Evolutionary conservation across 2,329 filamentous ascomycete species (phyloP), one percentile per base, ranked within the genome.

Genomic region (Epichloe elymi): DNA sequence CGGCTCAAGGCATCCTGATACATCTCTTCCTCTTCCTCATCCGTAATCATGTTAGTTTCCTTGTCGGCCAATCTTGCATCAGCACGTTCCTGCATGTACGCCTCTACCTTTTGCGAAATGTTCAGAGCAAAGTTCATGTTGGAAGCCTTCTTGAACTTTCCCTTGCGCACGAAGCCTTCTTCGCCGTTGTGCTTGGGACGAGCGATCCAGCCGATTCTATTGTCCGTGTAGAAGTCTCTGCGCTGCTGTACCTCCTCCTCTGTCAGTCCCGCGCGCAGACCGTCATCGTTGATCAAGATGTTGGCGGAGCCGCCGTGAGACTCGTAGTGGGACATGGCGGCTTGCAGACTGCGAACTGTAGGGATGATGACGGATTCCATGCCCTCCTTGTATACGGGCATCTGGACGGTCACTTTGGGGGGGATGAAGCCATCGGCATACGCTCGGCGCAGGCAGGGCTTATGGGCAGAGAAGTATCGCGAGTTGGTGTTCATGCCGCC

Each of bases 91-190:
- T 67, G 65, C 38, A 87, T 67, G 53, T 76, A 76, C 11, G 77
- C 75, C 62, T 86, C 83, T 3, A 85, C 75, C 52, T 76, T 73
- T 59, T 78, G 75, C 37, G 76, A 80, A 48, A 84, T 67, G 57
- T 75, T 75, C 52, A 86, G 69, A 3, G 75, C 82, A 59, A 81
- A 86, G 63, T 86, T 87, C 83, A 87, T 86, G 68, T 87, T 87
- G 30, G 81, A 85, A 1, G 82, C 81, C 66, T 85, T 85, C 69
- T 85, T 85, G 70, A 85, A 85, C 61, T 84, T 84, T 50, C 82
- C 82, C 39, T 70, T 70, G 39, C 79, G 71, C 17, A 74, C 54
- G 58, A 78, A 81, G 23, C 70, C 67, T 50, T 70, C 70, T 30
- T 72, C 67, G 11, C 69, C 67, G 53, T 72, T 72, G 53, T 74